These are phyloP conservation scores for Monilinia fructigena DNA, from an alignment of 2,329 filamentous ascomycete genomes.

Conservation along the genomic window DNA sequence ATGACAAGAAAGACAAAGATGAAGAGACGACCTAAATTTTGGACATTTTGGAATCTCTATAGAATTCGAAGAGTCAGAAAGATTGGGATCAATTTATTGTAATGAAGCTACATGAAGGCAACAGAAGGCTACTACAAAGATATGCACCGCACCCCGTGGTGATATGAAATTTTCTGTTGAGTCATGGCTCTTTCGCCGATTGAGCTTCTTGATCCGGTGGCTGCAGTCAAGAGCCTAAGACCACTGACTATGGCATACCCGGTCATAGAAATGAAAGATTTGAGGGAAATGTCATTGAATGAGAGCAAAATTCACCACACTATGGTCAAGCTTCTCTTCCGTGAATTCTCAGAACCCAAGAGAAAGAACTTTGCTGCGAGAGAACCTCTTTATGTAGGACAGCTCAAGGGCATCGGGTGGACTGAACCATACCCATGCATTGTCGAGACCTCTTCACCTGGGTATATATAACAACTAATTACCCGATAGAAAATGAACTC, in stretches of 20 bases:
- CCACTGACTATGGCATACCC: background rate
- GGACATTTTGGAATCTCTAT: background rate
- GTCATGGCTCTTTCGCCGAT: background rate
- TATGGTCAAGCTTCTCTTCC: background rate
- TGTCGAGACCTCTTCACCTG: too few species aligned
- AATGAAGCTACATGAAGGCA: background rate
- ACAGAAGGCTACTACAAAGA: background rate
- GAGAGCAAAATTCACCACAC: background rate
- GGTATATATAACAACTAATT: too few species aligned
- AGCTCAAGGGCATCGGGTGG: background rate
- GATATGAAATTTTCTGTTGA: background rate
- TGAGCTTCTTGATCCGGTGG: background rate
- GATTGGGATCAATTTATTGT: background rate
- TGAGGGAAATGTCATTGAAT: background rate
- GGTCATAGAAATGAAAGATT: background rate
- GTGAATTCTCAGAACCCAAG: background rate
- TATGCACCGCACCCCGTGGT: background rate
- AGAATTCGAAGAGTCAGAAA: background rate
- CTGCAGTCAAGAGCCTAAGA: background rate
- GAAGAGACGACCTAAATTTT: background rate
- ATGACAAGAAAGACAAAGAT: background rate
- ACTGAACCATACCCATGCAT: too few species aligned
- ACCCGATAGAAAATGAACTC: too few species aligned
- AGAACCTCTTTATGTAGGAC: background rate
- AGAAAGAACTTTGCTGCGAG: background rate